A percentile compares a stretch with the other conserved stretches of the same genome.
phyloP scores from a whole-genome alignment of 805 yeast genomes.

The Candida piceae region DNA sequence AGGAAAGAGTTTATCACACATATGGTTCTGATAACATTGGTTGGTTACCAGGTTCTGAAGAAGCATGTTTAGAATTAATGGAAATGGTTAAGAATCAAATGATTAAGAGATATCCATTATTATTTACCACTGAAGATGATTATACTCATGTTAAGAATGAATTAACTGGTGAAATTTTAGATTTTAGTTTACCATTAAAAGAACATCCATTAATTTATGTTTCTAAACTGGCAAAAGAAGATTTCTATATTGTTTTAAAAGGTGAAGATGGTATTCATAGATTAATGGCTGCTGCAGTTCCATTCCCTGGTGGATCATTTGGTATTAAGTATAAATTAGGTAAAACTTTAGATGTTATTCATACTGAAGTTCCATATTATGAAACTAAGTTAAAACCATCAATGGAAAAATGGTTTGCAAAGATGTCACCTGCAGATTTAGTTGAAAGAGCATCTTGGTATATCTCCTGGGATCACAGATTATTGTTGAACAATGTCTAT shows the following conservation, averaged over 20 bases:
- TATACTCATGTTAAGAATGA: slow-evolving; percentile 55
- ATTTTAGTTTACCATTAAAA: slow-evolving; percentile 53
- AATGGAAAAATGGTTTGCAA: slow-evolving; percentile 69
- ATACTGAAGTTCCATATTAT: slow-evolving; percentile 66
- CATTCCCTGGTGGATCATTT: slow-evolving; percentile 76
- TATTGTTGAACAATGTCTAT: slow-evolving; percentile 52
- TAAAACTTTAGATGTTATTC: slow-evolving; percentile 56
- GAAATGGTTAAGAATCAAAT: slow-evolving; percentile 57
- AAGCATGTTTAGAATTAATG: slow-evolving; percentile 59
- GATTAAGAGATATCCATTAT: slow-evolving; percentile 55
- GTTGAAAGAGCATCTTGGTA: slow-evolving; percentile 77
- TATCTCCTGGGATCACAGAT: slow-evolving; percentile 67
- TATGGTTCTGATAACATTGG: slow-evolving; percentile 61
- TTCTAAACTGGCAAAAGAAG: slow-evolving; percentile 71
- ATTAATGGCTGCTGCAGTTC: slow-evolving; percentile 69
- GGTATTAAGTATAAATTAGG: slow-evolving; percentile 59
- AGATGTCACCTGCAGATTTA: slow-evolving; percentile 54
- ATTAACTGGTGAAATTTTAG: slow-evolving; percentile 56
- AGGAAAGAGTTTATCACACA: slow-evolving; percentile 48
- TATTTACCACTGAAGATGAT: slow-evolving; percentile 46
- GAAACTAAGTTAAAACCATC: slow-evolving; percentile 58
- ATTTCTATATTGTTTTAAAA: slow-evolving; percentile 59
- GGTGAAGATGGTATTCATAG: slow-evolving; percentile 54
- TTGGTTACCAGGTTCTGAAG: slow-evolving; percentile 61
- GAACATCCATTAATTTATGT: slow-evolving; percentile 61